Base-by-base conservation (phyloP, 75 land plant species). In the Picea glauca region DNA sequence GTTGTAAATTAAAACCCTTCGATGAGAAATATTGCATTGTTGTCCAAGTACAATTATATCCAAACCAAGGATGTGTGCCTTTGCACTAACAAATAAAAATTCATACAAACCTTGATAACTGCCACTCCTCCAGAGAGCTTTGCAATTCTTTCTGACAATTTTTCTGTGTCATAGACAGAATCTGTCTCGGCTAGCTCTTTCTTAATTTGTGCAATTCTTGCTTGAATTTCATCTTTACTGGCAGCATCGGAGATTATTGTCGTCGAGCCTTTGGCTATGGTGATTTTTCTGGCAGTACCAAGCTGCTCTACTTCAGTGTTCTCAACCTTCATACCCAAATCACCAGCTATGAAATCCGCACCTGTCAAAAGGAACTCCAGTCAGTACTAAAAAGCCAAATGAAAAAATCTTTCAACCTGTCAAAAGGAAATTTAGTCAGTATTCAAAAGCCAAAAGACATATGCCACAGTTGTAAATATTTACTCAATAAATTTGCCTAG, bases 51-150 rank as follows among this genome's bases (percentile, higher is more conserved):
- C 7, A 8, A 46, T 46, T 46, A 46, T 6, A 46, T 46, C 8
- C 1, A 46, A 46, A 46, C 9, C 11, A 46, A 46, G 54, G 54
- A 46, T 46, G 11, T 46, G 11, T 2, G 0, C 56, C 12, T 50
- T 46, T 50, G 3, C 21, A 43, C 23, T 40, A 70, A 9, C n/a
- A 70, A 63, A 13, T 6, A 63, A 70, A 20, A n/a, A n/a, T 8
- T 50, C 56, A 50, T 50, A 1, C 56, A 50, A 46, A 86, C 88
- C 90, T 96, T 92, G 40, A 96, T 94, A 38, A 96, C 98, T 33
- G 99, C 99, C 65, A 96, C 95, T 20, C 99, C 99, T 81, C 99
- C 99, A 74, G 98, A 92, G 13, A 96, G 84, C 80, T 94, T 94
- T 32, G 96, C 96, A 86, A 93, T 89, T 73, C 96, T 88, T 78